phyloP scores from a whole-genome alignment of 768 basidiomycete genomes.

The Mycena leptocephala region DNA sequence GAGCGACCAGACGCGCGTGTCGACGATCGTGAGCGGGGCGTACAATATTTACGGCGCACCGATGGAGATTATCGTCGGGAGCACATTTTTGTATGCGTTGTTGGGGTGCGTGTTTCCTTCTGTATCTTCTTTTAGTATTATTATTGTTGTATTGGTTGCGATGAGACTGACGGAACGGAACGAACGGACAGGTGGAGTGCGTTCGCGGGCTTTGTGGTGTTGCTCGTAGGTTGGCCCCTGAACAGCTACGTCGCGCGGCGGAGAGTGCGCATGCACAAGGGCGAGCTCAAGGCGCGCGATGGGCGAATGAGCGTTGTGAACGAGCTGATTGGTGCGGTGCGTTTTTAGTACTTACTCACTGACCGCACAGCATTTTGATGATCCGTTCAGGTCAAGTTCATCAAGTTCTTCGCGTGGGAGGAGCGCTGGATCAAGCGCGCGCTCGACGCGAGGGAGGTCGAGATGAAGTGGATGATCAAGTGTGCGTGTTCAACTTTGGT shows the following conservation, averaged over 20 bases:
- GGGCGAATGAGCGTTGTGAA: slow-evolving; percentile 86
- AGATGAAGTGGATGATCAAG: slow-evolving; percentile 87
- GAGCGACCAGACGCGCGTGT: slow-evolving; percentile 74
- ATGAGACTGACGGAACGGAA: no score
- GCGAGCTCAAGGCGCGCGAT: slow-evolving; percentile 75
- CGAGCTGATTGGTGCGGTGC: slow-evolving; percentile 81
- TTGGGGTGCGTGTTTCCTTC: slow-evolving; percentile 55
- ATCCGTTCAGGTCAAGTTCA: slow-evolving; percentile 77
- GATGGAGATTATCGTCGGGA: slow-evolving; percentile 72
- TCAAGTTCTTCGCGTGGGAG: slow-evolving; percentile 91
- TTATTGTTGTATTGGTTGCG: slow-evolving; percentile 21
- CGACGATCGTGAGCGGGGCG: slow-evolving; percentile 24
- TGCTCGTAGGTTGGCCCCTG: slow-evolving; percentile 79
- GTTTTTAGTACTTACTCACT: slow-evolving; percentile 30
- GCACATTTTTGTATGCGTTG: slow-evolving; percentile 71
- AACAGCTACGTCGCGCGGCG: slow-evolving; percentile 78
- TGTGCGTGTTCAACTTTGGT: slow-evolving; percentile 52
- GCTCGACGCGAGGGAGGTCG: slow-evolving; percentile 75
- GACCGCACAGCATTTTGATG: slow-evolving; percentile 41
- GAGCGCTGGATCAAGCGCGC: slow-evolving; percentile 81
- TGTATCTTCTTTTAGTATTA: not conserved
- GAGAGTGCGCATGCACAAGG: slow-evolving; percentile 77
- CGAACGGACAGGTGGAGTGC: slow-evolving; percentile 73
- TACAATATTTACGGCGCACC: slow-evolving; percentile 60
- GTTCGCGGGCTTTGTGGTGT: slow-evolving; percentile 82